These are phyloP conservation scores for Fusarium falciforme DNA, from an alignment of 2,329 filamentous ascomycete species.

Conservation along the genomic window DNA sequence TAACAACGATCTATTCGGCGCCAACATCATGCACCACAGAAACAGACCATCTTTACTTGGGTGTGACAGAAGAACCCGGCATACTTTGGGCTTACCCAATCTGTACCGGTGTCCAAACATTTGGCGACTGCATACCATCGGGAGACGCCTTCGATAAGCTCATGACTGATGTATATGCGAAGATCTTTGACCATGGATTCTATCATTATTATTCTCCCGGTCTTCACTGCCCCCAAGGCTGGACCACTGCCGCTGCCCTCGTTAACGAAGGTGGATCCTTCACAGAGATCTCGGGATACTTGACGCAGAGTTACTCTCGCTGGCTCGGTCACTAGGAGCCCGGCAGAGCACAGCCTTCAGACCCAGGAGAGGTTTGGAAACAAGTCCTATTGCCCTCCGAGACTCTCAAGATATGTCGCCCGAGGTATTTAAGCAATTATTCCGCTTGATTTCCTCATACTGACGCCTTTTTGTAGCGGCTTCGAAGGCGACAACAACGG, in stretches of 20 bases:
- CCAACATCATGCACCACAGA: slow-evolving; percentile 33
- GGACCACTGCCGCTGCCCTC: slow-evolving; percentile 37
- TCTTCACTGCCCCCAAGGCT: slow-evolving; percentile 34
- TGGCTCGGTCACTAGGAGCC: background rate
- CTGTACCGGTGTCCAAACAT: slow-evolving; percentile 6
- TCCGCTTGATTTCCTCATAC: background rate
- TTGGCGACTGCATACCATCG: slow-evolving; percentile 36
- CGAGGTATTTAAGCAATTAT: slow-evolving; percentile 18
- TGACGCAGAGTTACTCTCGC: background rate
- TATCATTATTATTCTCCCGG: slow-evolving; percentile 41
- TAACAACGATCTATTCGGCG: slow-evolving; percentile 43
- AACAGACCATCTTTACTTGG: slow-evolving; percentile 8
- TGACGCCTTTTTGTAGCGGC: slow-evolving; percentile 8
- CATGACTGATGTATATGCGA: background rate
- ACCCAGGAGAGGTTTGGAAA: slow-evolving; percentile 7
- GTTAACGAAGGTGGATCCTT: slow-evolving; percentile 5
- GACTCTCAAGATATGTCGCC: slow-evolving; percentile 38
- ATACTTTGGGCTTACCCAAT: slow-evolving; percentile 12
- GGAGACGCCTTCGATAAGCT: slow-evolving; percentile 27
- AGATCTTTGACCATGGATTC: slow-evolving; percentile 10
- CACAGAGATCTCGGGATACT: slow-evolving; percentile 4
- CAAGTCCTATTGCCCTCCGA: slow-evolving; percentile 19
- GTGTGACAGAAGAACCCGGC: background rate
- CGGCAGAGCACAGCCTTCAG: background rate
- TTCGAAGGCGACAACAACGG: slow-evolving; percentile 18